A percentile compares a stretch with the other conserved stretches of the same genome.
These are phyloP conservation scores for Tardiomyces blankii DNA, from an alignment of 1,139 yeast genomes.

Conservation along the genomic window DNA sequence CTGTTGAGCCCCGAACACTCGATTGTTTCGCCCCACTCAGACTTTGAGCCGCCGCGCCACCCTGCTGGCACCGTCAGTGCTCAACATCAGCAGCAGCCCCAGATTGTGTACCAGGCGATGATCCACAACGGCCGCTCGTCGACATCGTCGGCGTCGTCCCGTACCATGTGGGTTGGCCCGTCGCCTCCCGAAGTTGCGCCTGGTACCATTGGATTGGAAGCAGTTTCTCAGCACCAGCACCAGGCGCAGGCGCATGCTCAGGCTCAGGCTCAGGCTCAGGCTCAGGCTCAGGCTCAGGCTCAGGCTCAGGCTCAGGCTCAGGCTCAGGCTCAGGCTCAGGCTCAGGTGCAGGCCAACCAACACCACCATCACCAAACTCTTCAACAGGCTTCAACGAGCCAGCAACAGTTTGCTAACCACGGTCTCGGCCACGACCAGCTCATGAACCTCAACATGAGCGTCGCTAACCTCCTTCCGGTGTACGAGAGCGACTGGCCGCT, in stretches of 20 bases:
- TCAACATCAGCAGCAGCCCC: neutral
- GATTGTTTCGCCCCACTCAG: neutral
- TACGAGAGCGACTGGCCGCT: conserved; percentile 6
- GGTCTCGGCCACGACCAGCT: neutral
- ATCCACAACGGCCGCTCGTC: neutral
- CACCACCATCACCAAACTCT: too few species aligned
- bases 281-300: too few species aligned
- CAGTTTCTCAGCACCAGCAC: too few species aligned
- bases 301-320: too few species aligned
- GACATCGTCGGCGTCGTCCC: neutral
- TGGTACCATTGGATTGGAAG: neutral
- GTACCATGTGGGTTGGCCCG: neutral
- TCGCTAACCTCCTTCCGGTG: conserved; percentile 9
- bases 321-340: too few species aligned
- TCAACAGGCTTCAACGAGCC: too few species aligned
- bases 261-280: too few species aligned
- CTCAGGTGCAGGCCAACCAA: too few species aligned
- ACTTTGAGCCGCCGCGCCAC: neutral
- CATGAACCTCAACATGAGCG: conserved; percentile 5
- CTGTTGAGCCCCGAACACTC: neutral
- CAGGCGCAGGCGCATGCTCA: too few species aligned
- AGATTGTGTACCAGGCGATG: neutral
- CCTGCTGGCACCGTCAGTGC: too few species aligned
- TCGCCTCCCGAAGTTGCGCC: neutral
- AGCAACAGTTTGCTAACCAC: neutral